Conservation (phyloP, 148 eudicot species). For the Rhododendron mucronatum region DNA sequence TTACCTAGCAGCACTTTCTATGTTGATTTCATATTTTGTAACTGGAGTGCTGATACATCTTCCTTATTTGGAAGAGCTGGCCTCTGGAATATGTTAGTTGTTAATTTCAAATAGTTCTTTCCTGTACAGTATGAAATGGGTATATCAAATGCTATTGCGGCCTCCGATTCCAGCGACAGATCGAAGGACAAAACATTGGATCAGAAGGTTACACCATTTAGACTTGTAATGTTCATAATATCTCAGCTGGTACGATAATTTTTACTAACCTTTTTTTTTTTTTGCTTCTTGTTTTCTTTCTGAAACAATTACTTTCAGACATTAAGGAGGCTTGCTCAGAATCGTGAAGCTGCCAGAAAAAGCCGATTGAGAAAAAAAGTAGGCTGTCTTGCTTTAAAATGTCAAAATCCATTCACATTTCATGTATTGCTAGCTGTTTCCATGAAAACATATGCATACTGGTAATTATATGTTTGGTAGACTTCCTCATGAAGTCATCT, state of each 20-base stretch:
- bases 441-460: background rate
- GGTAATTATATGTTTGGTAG: background rate
- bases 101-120: background rate
- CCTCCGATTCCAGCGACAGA: constrained; percentile 84
- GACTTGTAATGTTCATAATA: background rate
- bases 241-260: background rate
- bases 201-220: constrained; percentile 60
- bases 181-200: constrained; percentile 73
- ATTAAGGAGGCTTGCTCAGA: constrained; percentile 87
- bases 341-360: constrained; percentile 98
- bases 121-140: constrained; percentile 60
- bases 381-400: constrained; percentile 10
- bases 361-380: constrained; percentile 89
- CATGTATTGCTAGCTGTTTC: background rate
- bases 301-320: constrained; percentile 41
- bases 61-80: background rate
- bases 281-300: background rate
- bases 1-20: background rate
- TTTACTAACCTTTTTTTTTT: background rate
- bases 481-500: background rate
- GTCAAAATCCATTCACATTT: background rate
- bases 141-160: constrained; percentile 41
- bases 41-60: background rate
- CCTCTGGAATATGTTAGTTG: background rate
- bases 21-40: background rate